Percentiles rank a stretch among this genome's conserved stretches.
Evolutionary conservation across 1,284 basidiomycete species (phyloP).

Genomic region (Ganoderma boninense): DNA sequence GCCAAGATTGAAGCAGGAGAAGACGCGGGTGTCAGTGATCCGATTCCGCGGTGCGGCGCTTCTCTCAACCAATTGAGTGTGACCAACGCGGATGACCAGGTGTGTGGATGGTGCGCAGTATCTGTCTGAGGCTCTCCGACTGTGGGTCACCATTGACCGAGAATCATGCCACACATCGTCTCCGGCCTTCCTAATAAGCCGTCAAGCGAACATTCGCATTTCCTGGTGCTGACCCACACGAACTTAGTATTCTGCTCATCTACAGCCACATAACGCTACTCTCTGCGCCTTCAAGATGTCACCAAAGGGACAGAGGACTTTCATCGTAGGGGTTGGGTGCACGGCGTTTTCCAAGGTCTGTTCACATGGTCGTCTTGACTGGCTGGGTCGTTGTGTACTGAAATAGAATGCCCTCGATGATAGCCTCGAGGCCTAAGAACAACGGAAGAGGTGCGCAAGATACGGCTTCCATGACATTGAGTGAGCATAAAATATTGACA

Average conservation of each 20-base stretch:
- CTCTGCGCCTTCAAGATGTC: slow-evolving; percentile 30
- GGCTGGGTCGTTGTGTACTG: not conserved
- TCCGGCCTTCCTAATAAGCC: slow-evolving; percentile 11
- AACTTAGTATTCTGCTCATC: not conserved
- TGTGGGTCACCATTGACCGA: not conserved
- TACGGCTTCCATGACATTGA: not conserved
- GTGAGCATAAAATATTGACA: not conserved
- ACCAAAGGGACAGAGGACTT: slow-evolving; percentile 58
- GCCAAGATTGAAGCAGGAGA: too few species aligned
- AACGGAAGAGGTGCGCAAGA: slow-evolving; percentile 68
- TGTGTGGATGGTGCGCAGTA: not conserved
- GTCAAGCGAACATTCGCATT: not conserved
- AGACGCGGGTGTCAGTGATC: too few species aligned
- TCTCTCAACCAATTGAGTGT: too few species aligned
- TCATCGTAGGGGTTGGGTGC: slow-evolving; percentile 81
- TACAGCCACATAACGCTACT: not conserved
- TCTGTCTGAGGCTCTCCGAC: not conserved
- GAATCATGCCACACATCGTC: slow-evolving; percentile 7
- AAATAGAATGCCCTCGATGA: not conserved
- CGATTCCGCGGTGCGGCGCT: too few species aligned
- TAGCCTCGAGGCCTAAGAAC: slow-evolving; percentile 70
- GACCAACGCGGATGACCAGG: too few species aligned
- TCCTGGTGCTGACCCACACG: not conserved
- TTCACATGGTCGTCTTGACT: not conserved
- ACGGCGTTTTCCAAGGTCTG: slow-evolving; percentile 83